A percentile compares a stretch with the other conserved stretches of the same genome.
These are phyloP conservation scores for Waltergamsia citrina DNA, from an alignment of 2,329 filamentous ascomycete species.

Conservation along the genomic window DNA sequence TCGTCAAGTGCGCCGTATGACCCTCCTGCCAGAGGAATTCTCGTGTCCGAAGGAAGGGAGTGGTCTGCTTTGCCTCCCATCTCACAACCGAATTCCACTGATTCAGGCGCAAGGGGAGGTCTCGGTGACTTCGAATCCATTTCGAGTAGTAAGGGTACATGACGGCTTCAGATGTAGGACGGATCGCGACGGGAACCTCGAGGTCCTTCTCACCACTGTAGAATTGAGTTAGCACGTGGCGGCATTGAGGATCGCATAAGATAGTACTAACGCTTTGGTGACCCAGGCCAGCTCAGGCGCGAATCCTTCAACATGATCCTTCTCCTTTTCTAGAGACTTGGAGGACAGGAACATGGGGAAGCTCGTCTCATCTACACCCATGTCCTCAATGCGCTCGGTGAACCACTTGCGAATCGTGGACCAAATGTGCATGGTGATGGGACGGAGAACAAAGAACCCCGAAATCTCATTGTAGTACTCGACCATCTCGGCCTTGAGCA, in stretches of 20 bases:
- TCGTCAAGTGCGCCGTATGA: conserved; percentile 79
- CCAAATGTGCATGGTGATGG: conserved; percentile 59
- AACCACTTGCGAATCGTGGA: conserved; percentile 58
- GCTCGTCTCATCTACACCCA: conserved; percentile 92
- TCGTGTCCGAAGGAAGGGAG: conserved; percentile 79
- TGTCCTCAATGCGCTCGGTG: conserved; percentile 67
- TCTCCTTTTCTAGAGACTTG: conserved; percentile 80
- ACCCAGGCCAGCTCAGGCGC: conserved; percentile 88
- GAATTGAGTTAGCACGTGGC: background rate
- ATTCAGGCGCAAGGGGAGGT: conserved; percentile 88
- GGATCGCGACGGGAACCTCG: conserved; percentile 65
- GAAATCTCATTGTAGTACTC: conserved; percentile 93
- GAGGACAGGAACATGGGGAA: conserved; percentile 94
- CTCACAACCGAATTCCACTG: conserved; percentile 93
- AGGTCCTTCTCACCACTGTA: conserved; percentile 80
- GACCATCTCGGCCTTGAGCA: conserved; percentile 94
- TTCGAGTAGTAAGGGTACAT: conserved; percentile 96
- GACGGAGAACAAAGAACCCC: conserved; percentile 91
- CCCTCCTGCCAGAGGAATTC: conserved; percentile 99
- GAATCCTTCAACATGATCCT: conserved; percentile 98
- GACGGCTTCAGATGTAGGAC: conserved; percentile 64
- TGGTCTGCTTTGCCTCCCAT: conserved; percentile 94
- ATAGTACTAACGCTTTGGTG: conserved; percentile 58
- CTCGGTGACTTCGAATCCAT: conserved; percentile 94
- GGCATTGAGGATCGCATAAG: background rate